phyloP scores from a whole-genome alignment of 345 rosid genomes.

The Clausena lansium region DNA sequence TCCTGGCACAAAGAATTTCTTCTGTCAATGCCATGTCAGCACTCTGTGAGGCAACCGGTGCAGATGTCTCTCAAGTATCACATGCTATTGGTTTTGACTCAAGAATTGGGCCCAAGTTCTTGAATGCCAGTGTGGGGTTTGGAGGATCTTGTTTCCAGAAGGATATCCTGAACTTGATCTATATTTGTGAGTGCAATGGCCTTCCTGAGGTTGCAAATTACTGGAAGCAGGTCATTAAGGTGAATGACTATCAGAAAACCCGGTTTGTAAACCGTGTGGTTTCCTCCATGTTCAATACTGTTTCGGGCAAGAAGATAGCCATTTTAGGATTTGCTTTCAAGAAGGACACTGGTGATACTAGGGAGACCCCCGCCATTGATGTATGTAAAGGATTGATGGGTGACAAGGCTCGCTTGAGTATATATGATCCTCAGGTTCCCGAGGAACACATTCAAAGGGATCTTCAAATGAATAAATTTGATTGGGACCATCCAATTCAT shows the following conservation, averaged over 20 bases:
- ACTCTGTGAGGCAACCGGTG: constrained; percentile 71
- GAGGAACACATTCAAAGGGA: constrained; percentile 68
- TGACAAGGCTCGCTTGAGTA: constrained; percentile 56
- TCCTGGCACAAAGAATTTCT: constrained; percentile 68
- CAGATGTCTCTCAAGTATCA: constrained; percentile 58
- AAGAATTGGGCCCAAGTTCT: constrained; percentile 69
- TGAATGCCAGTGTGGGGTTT: constrained; percentile 74
- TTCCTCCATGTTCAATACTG: constrained; percentile 67
- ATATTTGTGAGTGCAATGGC: constrained; percentile 74
- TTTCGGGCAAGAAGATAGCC: constrained; percentile 60
- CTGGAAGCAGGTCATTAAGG: constrained; percentile 76
- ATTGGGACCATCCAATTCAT: constrained; percentile 66
- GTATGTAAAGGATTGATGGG: constrained; percentile 65
- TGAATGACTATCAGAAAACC: constrained; percentile 69
- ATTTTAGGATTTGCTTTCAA: constrained; percentile 70
- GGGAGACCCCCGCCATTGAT: constrained; percentile 79
- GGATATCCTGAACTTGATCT: constrained; percentile 63
- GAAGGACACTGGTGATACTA: constrained; percentile 77
- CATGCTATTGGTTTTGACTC: constrained; percentile 63
- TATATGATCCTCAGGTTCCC: constrained; percentile 61
- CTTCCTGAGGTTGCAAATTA: constrained; percentile 65
- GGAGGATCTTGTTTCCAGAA: constrained; percentile 80
- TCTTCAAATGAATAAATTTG: constrained; percentile 66
- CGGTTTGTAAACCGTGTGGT: constrained; percentile 66
- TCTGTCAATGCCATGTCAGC: constrained; percentile 81